A percentile compares a stretch with the other conserved stretches of the same genome.
Evolutionary conservation across 1,139 yeast genomes (phyloP).

Genomic region (Yamadazyma siamensis): DNA sequence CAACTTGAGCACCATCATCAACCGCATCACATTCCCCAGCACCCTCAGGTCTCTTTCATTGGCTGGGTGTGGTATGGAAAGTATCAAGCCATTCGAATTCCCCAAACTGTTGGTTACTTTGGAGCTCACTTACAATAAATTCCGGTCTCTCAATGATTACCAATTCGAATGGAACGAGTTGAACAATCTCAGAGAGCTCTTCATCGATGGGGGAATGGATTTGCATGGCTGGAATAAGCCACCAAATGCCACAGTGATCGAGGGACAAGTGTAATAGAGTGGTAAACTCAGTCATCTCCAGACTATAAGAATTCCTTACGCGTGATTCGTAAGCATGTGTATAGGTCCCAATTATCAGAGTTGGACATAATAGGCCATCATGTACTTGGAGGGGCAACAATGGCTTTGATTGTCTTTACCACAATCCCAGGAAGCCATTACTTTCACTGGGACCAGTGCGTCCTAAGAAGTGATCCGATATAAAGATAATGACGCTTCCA

Average conservation of each 20-base stretch:
- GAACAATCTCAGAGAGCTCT: slow-evolving; percentile 13
- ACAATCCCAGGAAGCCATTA: too few relatives aligned
- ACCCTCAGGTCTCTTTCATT: slow-evolving; percentile 6
- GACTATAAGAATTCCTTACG: too few relatives aligned
- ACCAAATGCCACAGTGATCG: slow-evolving; percentile 3
- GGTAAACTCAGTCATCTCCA: too few relatives aligned
- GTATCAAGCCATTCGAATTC: slow-evolving; percentile 21
- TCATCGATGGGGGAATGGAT: slow-evolving; percentile 2
- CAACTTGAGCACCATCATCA: background rate
- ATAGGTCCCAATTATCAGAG: too few relatives aligned
- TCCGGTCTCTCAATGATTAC: slow-evolving; percentile 16
- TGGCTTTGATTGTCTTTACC: too few relatives aligned
- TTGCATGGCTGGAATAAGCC: slow-evolving; percentile 5
- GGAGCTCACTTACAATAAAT: slow-evolving; percentile 18
- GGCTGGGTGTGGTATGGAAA: slow-evolving; percentile 19
- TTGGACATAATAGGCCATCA: too few relatives aligned
- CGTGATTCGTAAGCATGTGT: too few relatives aligned
- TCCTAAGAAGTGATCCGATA: too few relatives aligned
- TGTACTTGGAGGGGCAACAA: too few relatives aligned
- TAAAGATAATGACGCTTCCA: too few relatives aligned
- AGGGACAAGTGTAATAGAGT: too few relatives aligned
- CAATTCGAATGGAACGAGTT: slow-evolving; percentile 22
- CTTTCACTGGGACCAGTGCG: too few relatives aligned
- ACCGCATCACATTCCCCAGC: slow-evolving; percentile 20
- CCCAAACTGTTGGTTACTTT: slow-evolving; percentile 23